These are phyloP conservation scores for Fusarium duplospermum DNA, from an alignment of 2,329 filamentous ascomycete genomes.

Conservation along the genomic window DNA sequence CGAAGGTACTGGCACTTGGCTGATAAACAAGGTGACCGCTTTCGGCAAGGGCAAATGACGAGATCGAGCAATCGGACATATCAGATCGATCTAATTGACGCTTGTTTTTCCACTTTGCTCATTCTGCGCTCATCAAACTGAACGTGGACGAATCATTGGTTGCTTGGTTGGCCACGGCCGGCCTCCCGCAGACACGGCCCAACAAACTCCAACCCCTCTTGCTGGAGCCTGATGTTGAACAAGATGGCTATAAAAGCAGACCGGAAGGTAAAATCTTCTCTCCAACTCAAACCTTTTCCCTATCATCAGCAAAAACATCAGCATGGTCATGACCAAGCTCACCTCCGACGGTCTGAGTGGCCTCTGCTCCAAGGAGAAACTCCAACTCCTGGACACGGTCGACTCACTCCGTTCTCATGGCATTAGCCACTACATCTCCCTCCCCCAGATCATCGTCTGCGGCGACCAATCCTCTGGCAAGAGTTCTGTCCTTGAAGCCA, in stretches of 20 bases:
- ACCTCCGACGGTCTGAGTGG: neutral
- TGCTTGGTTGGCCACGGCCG: neutral
- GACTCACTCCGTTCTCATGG: constrained; percentile 51
- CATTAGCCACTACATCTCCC: constrained; percentile 50
- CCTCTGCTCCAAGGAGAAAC: constrained; percentile 35
- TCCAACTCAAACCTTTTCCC: neutral
- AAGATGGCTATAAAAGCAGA: neutral
- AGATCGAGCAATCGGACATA: neutral
- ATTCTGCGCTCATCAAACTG: neutral
- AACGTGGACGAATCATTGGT: neutral
- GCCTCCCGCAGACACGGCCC: constrained; percentile 3
- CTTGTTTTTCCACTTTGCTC: neutral
- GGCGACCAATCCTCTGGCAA: constrained; percentile 73
- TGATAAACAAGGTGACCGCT: neutral
- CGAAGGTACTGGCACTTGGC: no score
- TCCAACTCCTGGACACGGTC: constrained; percentile 49
- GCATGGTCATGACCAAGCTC: neutral
- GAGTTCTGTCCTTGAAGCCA: constrained; percentile 72
- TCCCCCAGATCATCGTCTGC: constrained; percentile 64
- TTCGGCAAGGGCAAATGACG: neutral
- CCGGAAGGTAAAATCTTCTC: neutral
- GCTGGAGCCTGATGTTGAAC: neutral
- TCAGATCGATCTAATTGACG: neutral
- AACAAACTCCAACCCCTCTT: constrained; percentile 1
- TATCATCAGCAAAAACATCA: neutral